A percentile compares a stretch with the other conserved stretches of the same genome.
Evolutionary conservation across 345 rosid genomes (phyloP).

Genomic region (Lagerstroemia speciosa): DNA sequence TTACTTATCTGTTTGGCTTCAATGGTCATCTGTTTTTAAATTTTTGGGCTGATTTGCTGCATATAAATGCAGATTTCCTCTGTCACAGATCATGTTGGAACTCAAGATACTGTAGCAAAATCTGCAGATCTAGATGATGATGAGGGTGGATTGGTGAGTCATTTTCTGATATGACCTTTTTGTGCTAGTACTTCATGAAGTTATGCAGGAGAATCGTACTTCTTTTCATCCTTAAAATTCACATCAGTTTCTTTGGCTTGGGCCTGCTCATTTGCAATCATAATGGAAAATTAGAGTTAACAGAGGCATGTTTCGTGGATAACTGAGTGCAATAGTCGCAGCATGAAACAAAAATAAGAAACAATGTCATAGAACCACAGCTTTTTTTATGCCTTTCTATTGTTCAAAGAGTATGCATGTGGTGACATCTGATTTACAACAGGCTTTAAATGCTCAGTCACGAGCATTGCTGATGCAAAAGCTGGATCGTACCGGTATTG

Average conservation of each 20-base stretch:
- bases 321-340: background rate
- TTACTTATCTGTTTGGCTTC: background rate
- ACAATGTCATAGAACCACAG: too few relatives aligned
- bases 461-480: slow-evolving; percentile 83
- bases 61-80: slow-evolving; percentile 54
- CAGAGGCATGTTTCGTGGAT: too few relatives aligned
- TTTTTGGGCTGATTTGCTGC: slow-evolving; percentile 3
- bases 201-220: background rate
- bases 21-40: too few relatives aligned
- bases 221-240: too few relatives aligned
- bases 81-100: slow-evolving; percentile 75
- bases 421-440: slow-evolving; percentile 7
- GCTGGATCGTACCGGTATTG: slow-evolving; percentile 81
- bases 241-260: too few relatives aligned
- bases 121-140: slow-evolving; percentile 95
- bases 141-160: slow-evolving; percentile 88
- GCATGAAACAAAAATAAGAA: too few relatives aligned
- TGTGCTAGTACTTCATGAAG: background rate
- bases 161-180: background rate
- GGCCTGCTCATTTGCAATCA: too few relatives aligned
- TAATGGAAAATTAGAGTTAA: too few relatives aligned
- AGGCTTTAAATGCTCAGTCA: slow-evolving; percentile 87
- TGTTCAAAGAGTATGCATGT: background rate
- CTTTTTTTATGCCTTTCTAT: background rate
- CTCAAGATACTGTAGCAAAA: slow-evolving; percentile 65